phyloP scores from a whole-genome alignment of 202 grass and related monocot species.

The Zizania palustris region DNA sequence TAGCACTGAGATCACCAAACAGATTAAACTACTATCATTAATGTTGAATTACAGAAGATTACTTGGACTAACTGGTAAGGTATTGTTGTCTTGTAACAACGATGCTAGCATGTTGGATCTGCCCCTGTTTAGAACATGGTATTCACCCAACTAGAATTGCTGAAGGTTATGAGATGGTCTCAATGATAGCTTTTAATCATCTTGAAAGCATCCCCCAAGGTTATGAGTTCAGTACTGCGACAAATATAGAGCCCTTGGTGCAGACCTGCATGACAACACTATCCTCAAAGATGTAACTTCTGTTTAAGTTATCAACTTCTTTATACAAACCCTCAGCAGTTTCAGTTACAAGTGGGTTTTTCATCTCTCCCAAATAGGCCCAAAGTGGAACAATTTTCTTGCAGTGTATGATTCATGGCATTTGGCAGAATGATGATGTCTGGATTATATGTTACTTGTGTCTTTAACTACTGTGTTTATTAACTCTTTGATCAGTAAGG shows the following conservation, averaged over 20 bases:
- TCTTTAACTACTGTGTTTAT: not conserved
- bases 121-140: slow-evolving; percentile 51
- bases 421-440: not conserved
- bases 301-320: not conserved
- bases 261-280: slow-evolving; percentile 91
- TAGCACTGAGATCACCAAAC: no score
- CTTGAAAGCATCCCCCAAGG: slow-evolving; percentile 64
- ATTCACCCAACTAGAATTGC: slow-evolving; percentile 84
- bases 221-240: slow-evolving; percentile 59
- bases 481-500: no score
- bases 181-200: slow-evolving; percentile 76
- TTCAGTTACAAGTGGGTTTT: not conserved
- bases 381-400: not conserved
- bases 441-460: not conserved
- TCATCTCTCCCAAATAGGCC: not conserved
- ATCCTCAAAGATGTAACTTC: slow-evolving; percentile 82
- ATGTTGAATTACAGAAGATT: no score
- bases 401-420: not conserved
- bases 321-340: not conserved
- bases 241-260: slow-evolving; percentile 62
- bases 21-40: no score
- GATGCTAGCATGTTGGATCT: no score
- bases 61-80: no score
- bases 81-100: no score
- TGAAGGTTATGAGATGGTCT: slow-evolving; percentile 93